A percentile compares a stretch with the other conserved stretches of the same genome.
Evolutionary conservation across 2,329 filamentous ascomycete species (phyloP).

Genomic region (Botryotinia globosa): DNA sequence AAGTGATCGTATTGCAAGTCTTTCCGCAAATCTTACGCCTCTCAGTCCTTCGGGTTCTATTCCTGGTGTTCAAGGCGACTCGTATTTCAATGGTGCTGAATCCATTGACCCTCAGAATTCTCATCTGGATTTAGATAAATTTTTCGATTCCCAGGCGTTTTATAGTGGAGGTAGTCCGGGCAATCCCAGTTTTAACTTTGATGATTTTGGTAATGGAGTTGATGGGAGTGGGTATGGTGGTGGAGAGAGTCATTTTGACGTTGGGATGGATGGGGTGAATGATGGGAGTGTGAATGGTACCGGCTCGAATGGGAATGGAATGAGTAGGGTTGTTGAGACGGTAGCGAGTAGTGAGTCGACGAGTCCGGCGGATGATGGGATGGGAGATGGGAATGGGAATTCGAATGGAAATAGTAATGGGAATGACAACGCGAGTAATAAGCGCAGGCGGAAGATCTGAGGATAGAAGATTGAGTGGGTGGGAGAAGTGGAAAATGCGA

Average conservation of each 20-base stretch:
- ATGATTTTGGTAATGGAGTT: constrained; percentile 24
- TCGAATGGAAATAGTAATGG: not conserved
- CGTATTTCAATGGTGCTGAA: constrained; percentile 36
- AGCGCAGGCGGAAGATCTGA: constrained; percentile 32
- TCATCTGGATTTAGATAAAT: constrained; percentile 52
- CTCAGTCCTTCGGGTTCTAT: constrained; percentile 78
- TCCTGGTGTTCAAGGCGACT: constrained; percentile 58
- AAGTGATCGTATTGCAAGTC: constrained; percentile 69
- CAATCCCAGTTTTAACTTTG: constrained; percentile 26
- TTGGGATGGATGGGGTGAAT: constrained; percentile 34
- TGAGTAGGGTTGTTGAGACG: constrained; percentile 26
- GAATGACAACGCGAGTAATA: constrained; percentile 24
- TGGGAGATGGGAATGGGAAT: constrained; percentile 21
- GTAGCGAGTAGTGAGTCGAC: constrained; percentile 27
- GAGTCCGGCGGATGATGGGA: constrained; percentile 25
- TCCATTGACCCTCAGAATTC: constrained; percentile 38
- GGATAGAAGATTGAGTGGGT: not conserved
- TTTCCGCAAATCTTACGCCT: constrained; percentile 72
- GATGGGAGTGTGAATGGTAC: constrained; percentile 17
- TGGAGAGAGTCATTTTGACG: constrained; percentile 33
- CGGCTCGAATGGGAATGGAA: not conserved
- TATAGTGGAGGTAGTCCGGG: constrained; percentile 34
- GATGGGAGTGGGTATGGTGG: constrained; percentile 11
- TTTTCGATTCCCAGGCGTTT: constrained; percentile 45
- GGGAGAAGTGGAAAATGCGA: not conserved